phyloP scores from a whole-genome alignment of 2,329 filamentous ascomycete genomes.

The Fusarium tuaranense region DNA sequence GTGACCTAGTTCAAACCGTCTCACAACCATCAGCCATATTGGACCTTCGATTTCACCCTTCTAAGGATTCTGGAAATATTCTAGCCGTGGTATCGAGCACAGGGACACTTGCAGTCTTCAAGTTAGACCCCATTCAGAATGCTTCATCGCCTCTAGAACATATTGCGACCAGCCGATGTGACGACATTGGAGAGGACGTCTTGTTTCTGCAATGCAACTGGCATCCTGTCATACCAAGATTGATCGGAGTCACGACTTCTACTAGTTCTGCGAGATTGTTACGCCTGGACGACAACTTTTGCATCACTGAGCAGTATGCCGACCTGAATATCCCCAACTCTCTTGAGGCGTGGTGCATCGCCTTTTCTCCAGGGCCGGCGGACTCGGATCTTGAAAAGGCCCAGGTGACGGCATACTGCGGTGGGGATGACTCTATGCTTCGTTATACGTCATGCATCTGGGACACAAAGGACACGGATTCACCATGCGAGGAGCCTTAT shows the following conservation, averaged over 20 bases:
- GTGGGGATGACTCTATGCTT: slow-evolving; percentile 80
- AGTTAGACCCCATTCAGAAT: slow-evolving; percentile 55
- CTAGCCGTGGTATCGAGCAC: slow-evolving; percentile 85
- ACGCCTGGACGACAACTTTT: slow-evolving; percentile 57
- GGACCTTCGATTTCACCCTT: slow-evolving; percentile 83
- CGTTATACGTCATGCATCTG: slow-evolving; percentile 57
- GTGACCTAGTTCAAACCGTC: slow-evolving; percentile 68
- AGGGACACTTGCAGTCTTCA: slow-evolving; percentile 75
- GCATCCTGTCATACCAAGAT: slow-evolving; percentile 67
- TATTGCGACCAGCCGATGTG: slow-evolving; percentile 58
- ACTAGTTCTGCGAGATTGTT: slow-evolving; percentile 72
- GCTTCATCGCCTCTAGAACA: slow-evolving; percentile 52
- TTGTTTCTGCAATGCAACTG: slow-evolving; percentile 81
- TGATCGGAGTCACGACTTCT: slow-evolving; percentile 79
- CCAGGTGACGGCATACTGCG: slow-evolving; percentile 68
- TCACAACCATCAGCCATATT: slow-evolving; percentile 79
- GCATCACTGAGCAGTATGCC: slow-evolving; percentile 45
- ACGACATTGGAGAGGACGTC: slow-evolving; percentile 65
- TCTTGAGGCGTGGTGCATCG: slow-evolving; percentile 81
- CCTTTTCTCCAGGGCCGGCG: slow-evolving; percentile 60
- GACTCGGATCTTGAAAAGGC: slow-evolving; percentile 24
- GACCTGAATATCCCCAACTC: slow-evolving; percentile 61
- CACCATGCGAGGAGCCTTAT: slow-evolving; percentile 38
- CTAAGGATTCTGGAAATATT: slow-evolving; percentile 56
- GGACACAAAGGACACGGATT: slow-evolving; percentile 16